These are phyloP conservation scores for Hylodesmum podocarpum DNA, from an alignment of 306 rosid genomes.

Conservation along the genomic window DNA sequence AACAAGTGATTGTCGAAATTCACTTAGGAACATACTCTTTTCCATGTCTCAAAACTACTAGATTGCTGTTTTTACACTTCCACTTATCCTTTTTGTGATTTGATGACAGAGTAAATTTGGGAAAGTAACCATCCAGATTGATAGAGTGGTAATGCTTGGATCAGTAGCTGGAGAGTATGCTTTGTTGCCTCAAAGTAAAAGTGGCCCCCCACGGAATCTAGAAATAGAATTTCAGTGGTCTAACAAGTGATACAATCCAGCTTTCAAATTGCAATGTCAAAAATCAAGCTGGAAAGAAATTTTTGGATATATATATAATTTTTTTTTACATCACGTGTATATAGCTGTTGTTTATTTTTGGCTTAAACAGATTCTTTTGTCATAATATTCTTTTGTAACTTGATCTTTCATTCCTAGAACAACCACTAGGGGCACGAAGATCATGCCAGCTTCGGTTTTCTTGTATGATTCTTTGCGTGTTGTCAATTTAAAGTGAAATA, in stretches of 20 bases:
- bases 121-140: conserved; percentile 96
- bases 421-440: conserved; percentile 38
- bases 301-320: conserved; percentile 37
- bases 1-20: no score
- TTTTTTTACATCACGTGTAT: conserved; percentile 51
- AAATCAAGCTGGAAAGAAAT: conserved; percentile 27
- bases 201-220: conserved; percentile 84
- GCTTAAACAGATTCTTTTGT: conserved; percentile 48
- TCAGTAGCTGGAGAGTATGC: conserved; percentile 96
- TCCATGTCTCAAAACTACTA: background rate
- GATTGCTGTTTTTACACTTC: background rate
- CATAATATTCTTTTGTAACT: conserved; percentile 57
- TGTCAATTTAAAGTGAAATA: conserved; percentile 35
- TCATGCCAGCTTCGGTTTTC: conserved; percentile 34
- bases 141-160: conserved; percentile 96
- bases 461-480: conserved; percentile 48
- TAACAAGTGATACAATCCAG: conserved; percentile 55
- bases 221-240: conserved; percentile 99
- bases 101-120: conserved; percentile 84
- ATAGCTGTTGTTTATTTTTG: conserved; percentile 51
- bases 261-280: conserved; percentile 26
- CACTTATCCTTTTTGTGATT: conserved; percentile 18
- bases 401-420: conserved; percentile 44
- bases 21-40: no score
- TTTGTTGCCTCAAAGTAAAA: conserved; percentile 87